These are phyloP conservation scores for Lumnitzera racemosa DNA, from an alignment of 345 rosid species.

Conservation along the genomic window DNA sequence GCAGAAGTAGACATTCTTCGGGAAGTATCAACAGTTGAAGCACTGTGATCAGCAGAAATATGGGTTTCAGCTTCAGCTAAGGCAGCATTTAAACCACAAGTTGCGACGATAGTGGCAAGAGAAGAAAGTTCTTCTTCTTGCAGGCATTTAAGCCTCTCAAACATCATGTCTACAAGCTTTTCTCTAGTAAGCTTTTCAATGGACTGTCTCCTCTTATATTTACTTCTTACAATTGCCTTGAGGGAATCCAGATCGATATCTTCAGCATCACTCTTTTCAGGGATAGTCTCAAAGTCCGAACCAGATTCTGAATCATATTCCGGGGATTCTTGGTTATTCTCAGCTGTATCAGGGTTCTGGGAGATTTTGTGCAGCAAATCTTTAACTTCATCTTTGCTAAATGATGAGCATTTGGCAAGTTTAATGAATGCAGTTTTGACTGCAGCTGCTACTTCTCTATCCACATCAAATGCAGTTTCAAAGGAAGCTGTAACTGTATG, in stretches of 20 bases:
- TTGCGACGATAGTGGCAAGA: constrained; percentile 86
- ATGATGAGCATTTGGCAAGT: constrained; percentile 50
- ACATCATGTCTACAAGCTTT: constrained; percentile 66
- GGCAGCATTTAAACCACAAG: constrained; percentile 86
- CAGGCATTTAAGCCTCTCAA: constrained; percentile 73
- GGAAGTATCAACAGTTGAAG: constrained; percentile 17
- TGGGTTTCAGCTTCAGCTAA: constrained; percentile 56
- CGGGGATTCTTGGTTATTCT: constrained; percentile 36
- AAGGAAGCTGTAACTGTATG: constrained; percentile 79
- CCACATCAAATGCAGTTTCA: constrained; percentile 86
- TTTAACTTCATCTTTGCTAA: constrained; percentile 59
- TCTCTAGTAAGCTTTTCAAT: constrained; percentile 36
- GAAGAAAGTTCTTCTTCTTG: constrained; percentile 89
- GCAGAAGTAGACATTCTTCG: constrained; percentile 40
- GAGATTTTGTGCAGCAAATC: constrained; percentile 64
- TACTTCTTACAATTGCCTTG: constrained; percentile 27
- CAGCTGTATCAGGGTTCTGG: constrained; percentile 57
- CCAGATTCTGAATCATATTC: constrained; percentile 58
- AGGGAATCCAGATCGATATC: constrained; percentile 20
- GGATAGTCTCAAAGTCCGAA: constrained; percentile 29
- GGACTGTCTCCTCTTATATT: constrained; percentile 53
- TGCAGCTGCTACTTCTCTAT: constrained; percentile 88
- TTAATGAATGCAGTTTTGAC: constrained; percentile 68
- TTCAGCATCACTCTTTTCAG: constrained; percentile 24
- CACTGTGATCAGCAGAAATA: constrained; percentile 26